A percentile compares a stretch with the other conserved stretches of the same genome.
These are phyloP conservation scores for Simplicillium aogashimaense DNA, from an alignment of 2,329 filamentous ascomycete species.

Conservation along the genomic window DNA sequence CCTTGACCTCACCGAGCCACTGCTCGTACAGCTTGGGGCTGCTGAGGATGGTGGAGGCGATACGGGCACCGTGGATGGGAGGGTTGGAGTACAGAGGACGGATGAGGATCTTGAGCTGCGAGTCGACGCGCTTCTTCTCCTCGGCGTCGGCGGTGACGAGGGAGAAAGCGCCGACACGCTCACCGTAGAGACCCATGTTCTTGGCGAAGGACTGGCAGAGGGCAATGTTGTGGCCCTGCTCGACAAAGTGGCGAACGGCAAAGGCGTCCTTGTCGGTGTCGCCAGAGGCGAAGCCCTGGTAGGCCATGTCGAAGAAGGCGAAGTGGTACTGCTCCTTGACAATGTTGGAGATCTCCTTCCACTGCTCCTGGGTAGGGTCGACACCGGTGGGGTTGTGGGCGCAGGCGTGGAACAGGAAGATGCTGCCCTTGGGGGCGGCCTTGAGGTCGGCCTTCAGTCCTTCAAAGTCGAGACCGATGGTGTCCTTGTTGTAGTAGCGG, in stretches of 20 bases:
- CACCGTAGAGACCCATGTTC: constrained; percentile 99
- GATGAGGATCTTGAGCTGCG: constrained; percentile 96
- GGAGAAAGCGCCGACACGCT: constrained; percentile 95
- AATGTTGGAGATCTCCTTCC: constrained; percentile 78
- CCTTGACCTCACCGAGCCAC: constrained; percentile 95
- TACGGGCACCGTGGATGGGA: constrained; percentile 88
- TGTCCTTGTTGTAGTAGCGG: constrained; percentile 98
- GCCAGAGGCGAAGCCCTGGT: constrained; percentile 94
- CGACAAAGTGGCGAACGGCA: constrained; percentile 84
- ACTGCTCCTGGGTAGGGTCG: constrained; percentile 86
- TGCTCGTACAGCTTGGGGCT: constrained; percentile 76
- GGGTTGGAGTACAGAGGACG: constrained; percentile 98
- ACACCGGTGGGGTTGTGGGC: constrained; percentile 97
- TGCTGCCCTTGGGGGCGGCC: constrained; percentile 73
- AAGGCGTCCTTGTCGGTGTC: constrained; percentile 90
- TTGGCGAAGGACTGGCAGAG: constrained; percentile 95
- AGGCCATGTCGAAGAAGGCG: constrained; percentile 98
- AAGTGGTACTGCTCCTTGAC: constrained; percentile 83
- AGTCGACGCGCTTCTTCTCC: constrained; percentile 93
- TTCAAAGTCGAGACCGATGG: constrained; percentile 94
- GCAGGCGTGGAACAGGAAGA: constrained; percentile 92
- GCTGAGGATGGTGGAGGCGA: constrained; percentile 87
- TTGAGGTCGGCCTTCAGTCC: constrained; percentile 88
- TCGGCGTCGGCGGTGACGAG: constrained; percentile 75
- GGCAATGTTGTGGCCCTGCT: constrained; percentile 80